Base-by-base conservation (phyloP, 441 rosid species). In the Gossypium davidsonii region DNA sequence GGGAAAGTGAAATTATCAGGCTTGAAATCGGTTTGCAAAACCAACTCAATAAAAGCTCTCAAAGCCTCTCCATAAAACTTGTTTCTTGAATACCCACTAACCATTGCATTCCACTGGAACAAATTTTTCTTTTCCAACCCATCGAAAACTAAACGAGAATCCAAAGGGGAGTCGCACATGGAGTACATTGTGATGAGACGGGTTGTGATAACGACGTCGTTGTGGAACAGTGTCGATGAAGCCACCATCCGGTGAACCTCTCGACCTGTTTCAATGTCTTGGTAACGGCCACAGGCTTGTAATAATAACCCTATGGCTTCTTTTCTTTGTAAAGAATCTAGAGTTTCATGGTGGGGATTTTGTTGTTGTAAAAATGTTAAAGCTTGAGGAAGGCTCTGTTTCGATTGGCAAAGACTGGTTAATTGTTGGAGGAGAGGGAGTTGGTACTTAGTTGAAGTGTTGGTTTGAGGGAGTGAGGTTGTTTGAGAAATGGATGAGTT, bases 1-100 rank as follows among this genome's bases (percentile, higher is more conserved):
- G 96, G 93, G 56, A 86, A 77, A 76, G 96, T 90, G 82, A 85
- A 90, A 73, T 83, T 81, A 83, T 90, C 91, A 8, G 90, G 92
- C 34, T 39, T 76, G 20, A 85, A 75, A 49, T 70, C 74, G 4
- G 85, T 72, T 74, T 48, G 68, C 12, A 79, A 42, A 17, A 86
- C 56, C 88, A 90, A 53, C 39, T 84, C 77, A 15, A 83, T 76
- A 81, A 86, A 90, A 81, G 80, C 55, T 65, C 74, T 75, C 72
- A 87, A 42, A 0, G 85, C 84, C 7, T 87, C 83, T 31, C 51
- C 42, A 70, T 80, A 82, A 77, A 86, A 82, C 77, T 79, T 87
- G 76, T 88, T 87, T 78, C 82, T 85, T 14, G 89, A 67, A 73
- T 77, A 85, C 64, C 84, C 92, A 74, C 93, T 89, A 74, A 90